phyloP scores from a whole-genome alignment of 176 grass and related monocot species.

The Raddia guianensis region DNA sequence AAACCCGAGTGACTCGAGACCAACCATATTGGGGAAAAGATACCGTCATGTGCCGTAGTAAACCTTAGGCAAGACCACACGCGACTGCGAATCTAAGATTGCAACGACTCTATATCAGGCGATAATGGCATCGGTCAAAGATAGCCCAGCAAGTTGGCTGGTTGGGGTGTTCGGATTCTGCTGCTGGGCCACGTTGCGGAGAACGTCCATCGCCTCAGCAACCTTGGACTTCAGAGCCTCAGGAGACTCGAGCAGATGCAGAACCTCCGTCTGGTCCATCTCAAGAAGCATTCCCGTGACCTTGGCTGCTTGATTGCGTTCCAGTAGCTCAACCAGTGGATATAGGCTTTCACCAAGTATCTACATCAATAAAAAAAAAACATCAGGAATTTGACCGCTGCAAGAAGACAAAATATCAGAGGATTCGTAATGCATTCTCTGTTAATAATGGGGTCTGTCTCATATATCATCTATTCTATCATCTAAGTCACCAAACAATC shows the following conservation, averaged over 20 bases:
- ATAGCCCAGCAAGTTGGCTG: conserved; percentile 67
- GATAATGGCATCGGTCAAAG: conserved; percentile 57
- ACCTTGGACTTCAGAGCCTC: conserved; percentile 90
- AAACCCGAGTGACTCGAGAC: conserved; percentile 36
- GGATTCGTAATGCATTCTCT: neutral
- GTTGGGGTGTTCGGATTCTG: conserved; percentile 61
- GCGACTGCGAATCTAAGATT: conserved; percentile 17
- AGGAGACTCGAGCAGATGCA: conserved; percentile 85
- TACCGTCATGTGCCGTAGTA: conserved; percentile 34
- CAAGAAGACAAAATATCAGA: neutral
- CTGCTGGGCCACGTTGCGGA: conserved; percentile 69
- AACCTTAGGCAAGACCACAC: conserved; percentile 33
- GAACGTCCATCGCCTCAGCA: conserved; percentile 90
- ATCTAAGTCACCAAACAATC: neutral
- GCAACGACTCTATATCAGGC: conserved; percentile 39
- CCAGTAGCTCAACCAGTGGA: conserved; percentile 82
- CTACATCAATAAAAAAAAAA: conserved; percentile 38
- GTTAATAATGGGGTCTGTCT: neutral
- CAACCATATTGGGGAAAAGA: conserved; percentile 33
- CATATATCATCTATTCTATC: neutral
- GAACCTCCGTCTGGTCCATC: conserved; percentile 95
- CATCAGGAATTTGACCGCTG: conserved; percentile 6
- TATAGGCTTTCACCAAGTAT: conserved; percentile 92
- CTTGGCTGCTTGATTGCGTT: conserved; percentile 78
- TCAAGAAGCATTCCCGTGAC: conserved; percentile 93